A percentile compares a stretch with the other conserved stretches of the same genome.
Conservation (phyloP, 352 stramenopile species). For the Globisporangium polare region DNA sequence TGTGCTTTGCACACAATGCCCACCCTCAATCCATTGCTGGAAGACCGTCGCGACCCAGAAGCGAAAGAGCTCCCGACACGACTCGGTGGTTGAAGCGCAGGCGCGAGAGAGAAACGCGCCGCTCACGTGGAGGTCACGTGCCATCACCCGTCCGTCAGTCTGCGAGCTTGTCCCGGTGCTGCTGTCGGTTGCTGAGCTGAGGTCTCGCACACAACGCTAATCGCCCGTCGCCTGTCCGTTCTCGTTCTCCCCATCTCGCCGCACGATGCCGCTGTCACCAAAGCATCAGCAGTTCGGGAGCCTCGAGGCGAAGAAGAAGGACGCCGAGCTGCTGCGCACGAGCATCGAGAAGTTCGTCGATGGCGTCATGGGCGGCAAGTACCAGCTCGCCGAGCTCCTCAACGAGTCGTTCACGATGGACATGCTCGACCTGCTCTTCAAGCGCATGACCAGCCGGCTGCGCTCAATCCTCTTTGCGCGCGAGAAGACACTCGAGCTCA, state of each 20-base stretch:
- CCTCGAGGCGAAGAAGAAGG: constrained; percentile 43
- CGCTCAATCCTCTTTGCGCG: constrained; percentile 69
- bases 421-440: constrained; percentile 84
- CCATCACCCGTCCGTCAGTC: not conserved
- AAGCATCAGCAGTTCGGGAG: constrained; percentile 19
- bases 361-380: constrained; percentile 64
- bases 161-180: not conserved
- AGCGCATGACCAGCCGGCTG: constrained; percentile 79
- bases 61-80: not conserved
- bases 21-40: not conserved
- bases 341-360: constrained; percentile 86
- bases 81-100: not conserved
- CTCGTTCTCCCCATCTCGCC: not conserved
- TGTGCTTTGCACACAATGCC: not conserved
- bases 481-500: constrained; percentile 70
- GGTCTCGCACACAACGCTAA: not conserved
- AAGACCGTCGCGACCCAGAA: not conserved
- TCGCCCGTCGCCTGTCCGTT: not conserved
- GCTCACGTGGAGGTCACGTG: not conserved
- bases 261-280: constrained; percentile 27
- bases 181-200: not conserved
- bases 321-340: constrained; percentile 48
- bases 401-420: constrained; percentile 83
- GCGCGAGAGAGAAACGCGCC: not conserved
- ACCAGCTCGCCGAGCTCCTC: constrained; percentile 57